Percentiles rank a stretch among this genome's conserved stretches.
Conservation (phyloP, 495 filamentous ascomycete species). For the Geoglossum glabrum region DNA sequence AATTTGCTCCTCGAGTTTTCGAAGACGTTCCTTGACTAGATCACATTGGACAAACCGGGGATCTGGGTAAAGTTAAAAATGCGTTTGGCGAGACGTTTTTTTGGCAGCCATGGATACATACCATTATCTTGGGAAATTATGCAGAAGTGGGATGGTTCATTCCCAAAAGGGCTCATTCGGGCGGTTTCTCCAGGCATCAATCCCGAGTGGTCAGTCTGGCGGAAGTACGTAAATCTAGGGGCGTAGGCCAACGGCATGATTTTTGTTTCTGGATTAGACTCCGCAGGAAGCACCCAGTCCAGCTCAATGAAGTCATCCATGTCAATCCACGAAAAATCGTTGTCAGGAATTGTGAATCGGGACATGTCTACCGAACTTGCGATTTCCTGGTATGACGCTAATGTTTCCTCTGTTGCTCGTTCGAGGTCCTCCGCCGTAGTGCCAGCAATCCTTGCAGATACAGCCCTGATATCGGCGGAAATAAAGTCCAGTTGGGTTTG, state of each 20-base stretch:
- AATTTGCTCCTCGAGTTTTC: slow-evolving; percentile 59
- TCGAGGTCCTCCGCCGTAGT: slow-evolving; percentile 55
- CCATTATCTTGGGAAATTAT: slow-evolving; percentile 79
- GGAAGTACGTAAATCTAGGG: slow-evolving; percentile 88
- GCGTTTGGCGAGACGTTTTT: not conserved
- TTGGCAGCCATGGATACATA: not conserved
- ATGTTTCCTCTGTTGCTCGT: slow-evolving; percentile 34
- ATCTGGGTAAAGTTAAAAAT: slow-evolving; percentile 22
- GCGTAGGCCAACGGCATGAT: slow-evolving; percentile 84
- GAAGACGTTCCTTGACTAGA: slow-evolving; percentile 60
- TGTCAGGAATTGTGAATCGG: slow-evolving; percentile 82
- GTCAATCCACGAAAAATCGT: slow-evolving; percentile 87
- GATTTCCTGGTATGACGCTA: slow-evolving; percentile 35
- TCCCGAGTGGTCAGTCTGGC: slow-evolving; percentile 79
- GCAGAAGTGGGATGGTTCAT: slow-evolving; percentile 83
- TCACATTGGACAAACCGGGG: slow-evolving; percentile 76
- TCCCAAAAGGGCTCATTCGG: slow-evolving; percentile 65
- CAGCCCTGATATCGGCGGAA: slow-evolving; percentile 78
- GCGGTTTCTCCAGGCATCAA: slow-evolving; percentile 45
- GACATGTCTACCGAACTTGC: slow-evolving; percentile 48
- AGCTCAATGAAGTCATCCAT: slow-evolving; percentile 99
- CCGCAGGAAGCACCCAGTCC: slow-evolving; percentile 83
- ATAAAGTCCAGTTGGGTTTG: slow-evolving; percentile 81
- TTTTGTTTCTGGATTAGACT: slow-evolving; percentile 77
- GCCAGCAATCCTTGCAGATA: slow-evolving; percentile 74